Conservation (phyloP, 1,284 basidiomycete species). For the Cutaneotrichosporon dermatis region DNA sequence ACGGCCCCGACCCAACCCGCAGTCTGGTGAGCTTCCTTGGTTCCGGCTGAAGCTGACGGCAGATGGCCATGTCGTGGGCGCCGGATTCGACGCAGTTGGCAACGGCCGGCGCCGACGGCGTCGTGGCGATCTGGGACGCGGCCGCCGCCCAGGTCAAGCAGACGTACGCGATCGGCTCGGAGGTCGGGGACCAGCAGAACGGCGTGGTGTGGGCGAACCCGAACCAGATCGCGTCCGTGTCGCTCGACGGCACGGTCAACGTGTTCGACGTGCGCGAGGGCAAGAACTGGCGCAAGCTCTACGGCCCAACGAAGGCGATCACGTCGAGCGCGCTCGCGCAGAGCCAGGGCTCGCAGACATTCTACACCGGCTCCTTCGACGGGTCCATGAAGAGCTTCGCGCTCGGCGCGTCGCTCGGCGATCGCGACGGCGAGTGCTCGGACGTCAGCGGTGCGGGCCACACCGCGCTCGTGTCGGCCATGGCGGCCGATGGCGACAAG, state of each 20-base stretch:
- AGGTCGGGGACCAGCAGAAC: constrained; percentile 71
- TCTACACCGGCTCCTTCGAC: constrained; percentile 77
- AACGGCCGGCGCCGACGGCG: constrained; percentile 82
- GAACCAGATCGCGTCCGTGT: constrained; percentile 74
- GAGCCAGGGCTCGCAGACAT: constrained; percentile 52
- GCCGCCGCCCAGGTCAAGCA: constrained; percentile 62
- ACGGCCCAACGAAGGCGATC: constrained; percentile 73
- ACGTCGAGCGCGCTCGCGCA: constrained; percentile 59
- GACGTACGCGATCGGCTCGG: constrained; percentile 67
- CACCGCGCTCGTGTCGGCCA: constrained; percentile 63
- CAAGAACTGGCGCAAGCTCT: constrained; percentile 60
- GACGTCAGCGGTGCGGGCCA: constrained; percentile 64
- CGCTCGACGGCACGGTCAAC: constrained; percentile 76
- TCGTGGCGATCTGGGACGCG: constrained; percentile 85
- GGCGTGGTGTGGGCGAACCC: constrained; percentile 77
- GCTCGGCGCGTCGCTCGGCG: constrained; percentile 23
- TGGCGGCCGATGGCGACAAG: constrained; percentile 53
- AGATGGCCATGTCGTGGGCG: constrained; percentile 70
- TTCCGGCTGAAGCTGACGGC: constrained; percentile 52
- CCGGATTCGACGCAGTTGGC: constrained; percentile 67
- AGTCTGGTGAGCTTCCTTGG: constrained; percentile 51
- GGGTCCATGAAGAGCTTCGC: constrained; percentile 68
- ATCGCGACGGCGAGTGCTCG: constrained; percentile 50
- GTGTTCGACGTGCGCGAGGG: constrained; percentile 71
- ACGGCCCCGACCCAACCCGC: constrained; percentile 53